phyloP scores from a whole-genome alignment of 148 eudicot genomes.

The Rhododendron mucronatum region DNA sequence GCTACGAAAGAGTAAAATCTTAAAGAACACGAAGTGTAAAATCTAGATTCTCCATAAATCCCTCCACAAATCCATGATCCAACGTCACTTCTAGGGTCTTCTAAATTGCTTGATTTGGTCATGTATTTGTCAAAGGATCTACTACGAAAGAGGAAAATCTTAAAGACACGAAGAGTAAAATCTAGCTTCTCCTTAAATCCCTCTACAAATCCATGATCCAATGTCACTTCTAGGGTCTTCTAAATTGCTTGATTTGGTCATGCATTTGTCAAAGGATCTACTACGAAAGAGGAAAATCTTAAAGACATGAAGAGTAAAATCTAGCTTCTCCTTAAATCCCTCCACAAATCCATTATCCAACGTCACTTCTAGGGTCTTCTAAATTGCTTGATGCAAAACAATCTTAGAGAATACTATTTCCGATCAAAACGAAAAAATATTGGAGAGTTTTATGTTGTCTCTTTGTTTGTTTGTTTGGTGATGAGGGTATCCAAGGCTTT shows the following conservation, averaged over 20 bases:
- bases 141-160: neutral
- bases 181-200: neutral
- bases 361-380: neutral
- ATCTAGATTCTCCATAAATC: neutral
- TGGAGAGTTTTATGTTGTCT: neutral
- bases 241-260: neutral
- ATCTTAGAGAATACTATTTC: neutral
- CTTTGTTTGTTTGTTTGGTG: neutral
- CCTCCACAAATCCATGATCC: neutral
- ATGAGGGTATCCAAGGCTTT: neutral
- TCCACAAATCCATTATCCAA: neutral
- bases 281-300: neutral
- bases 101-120: neutral
- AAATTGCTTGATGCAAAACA: neutral
- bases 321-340: neutral
- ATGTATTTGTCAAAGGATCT: neutral
- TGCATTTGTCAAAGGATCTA: neutral
- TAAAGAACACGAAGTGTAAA: neutral
- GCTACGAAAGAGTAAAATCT: neutral
- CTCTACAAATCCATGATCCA: neutral
- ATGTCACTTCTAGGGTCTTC: neutral
- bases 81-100: neutral
- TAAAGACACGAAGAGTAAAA: neutral
- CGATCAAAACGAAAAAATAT: neutral
- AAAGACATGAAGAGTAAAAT: neutral